These are phyloP conservation scores for Uronychia setigera DNA, from an alignment of 73 alveolate genomes.

Conservation along the genomic window DNA sequence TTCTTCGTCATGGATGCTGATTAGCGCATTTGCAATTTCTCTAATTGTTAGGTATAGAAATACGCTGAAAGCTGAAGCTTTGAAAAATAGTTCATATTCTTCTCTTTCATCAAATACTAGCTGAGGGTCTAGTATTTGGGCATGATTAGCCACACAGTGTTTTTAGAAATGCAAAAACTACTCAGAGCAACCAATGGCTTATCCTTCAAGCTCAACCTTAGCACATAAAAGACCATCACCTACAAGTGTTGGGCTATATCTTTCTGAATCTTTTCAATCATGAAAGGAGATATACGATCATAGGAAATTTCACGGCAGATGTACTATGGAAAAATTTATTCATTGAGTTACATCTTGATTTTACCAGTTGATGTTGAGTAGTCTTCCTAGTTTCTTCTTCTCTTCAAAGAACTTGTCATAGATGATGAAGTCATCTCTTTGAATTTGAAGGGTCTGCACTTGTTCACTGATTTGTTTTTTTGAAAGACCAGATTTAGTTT, in stretches of 20 bases:
- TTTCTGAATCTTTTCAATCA: not conserved
- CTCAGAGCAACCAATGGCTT: not conserved
- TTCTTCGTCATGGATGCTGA: too few relatives aligned
- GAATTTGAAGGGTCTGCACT: not conserved
- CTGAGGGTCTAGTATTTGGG: not conserved
- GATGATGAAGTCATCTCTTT: not conserved
- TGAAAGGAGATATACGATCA: not conserved
- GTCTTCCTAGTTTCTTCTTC: not conserved
- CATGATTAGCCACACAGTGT: not conserved
- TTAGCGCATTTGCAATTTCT: too few relatives aligned
- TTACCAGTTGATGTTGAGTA: not conserved
- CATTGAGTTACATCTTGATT: not conserved
- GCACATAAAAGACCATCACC: not conserved
- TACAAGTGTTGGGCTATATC: not conserved
- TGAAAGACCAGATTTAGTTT: too few relatives aligned
- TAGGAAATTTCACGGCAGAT: not conserved
- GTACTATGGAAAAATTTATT: not conserved
- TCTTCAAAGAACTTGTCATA: not conserved
- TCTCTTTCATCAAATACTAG: not conserved
- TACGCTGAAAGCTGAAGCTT: too few relatives aligned
- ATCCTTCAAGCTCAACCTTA: not conserved
- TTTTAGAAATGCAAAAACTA: not conserved
- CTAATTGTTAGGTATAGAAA: too few relatives aligned
- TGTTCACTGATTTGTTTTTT: too few relatives aligned
- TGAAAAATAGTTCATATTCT: too few relatives aligned